Conservation (phyloP, 305 asterid genomes). For the Fraxinus velutina region DNA sequence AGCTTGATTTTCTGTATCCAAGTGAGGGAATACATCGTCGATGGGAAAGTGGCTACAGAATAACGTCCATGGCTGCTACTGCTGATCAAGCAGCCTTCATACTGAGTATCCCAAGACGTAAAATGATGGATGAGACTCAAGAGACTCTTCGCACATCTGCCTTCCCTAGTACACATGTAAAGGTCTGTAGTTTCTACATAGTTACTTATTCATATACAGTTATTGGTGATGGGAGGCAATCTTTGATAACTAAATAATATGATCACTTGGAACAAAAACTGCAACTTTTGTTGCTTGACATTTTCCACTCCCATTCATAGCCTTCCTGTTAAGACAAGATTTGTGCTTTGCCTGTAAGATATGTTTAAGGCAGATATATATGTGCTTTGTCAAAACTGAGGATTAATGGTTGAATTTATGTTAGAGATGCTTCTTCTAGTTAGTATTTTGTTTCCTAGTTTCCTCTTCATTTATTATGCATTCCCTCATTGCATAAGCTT, state of each 20-base stretch:
- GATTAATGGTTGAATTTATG: neutral
- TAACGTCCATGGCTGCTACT: slow-evolving; percentile 79
- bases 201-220: neutral
- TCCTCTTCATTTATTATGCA: neutral
- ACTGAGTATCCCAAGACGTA: slow-evolving; percentile 67
- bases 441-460: neutral
- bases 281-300: neutral
- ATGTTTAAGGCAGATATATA: neutral
- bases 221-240: neutral
- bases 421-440: neutral
- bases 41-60: slow-evolving; percentile 78
- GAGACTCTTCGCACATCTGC: slow-evolving; percentile 82
- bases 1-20: slow-evolving; percentile 77
- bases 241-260: neutral
- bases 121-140: slow-evolving; percentile 72
- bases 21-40: slow-evolving; percentile 78
- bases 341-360: neutral
- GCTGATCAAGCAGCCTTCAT: slow-evolving; percentile 73
- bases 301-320: neutral
- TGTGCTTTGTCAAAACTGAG: neutral
- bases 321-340: neutral
- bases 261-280: neutral
- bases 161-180: slow-evolving; percentile 75
- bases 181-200: slow-evolving; percentile 35
- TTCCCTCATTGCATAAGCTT: neutral